A percentile compares a stretch with the other conserved stretches of the same genome.
These are phyloP conservation scores for Fraxinus velutina DNA, from an alignment of 305 asterid genomes.

Conservation along the genomic window DNA sequence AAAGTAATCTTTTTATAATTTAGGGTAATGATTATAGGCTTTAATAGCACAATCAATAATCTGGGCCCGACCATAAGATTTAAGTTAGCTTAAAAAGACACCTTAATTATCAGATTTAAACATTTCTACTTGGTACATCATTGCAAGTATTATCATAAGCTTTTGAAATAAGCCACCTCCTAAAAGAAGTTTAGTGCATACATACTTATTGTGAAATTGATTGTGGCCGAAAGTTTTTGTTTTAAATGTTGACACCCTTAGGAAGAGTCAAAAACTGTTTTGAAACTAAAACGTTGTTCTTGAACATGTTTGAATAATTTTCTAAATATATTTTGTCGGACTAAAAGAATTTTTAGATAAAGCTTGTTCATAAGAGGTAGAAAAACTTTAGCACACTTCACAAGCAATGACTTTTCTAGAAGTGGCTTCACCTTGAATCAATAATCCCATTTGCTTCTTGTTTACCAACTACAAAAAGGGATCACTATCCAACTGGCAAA, in stretches of 20 bases:
- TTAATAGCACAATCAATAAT: constrained; percentile 13
- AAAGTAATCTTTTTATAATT: background rate
- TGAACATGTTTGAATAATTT: background rate
- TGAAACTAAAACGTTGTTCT: no score
- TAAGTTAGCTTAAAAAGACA: background rate
- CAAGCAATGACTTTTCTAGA: background rate
- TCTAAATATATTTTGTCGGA: background rate
- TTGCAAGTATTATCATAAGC: background rate
- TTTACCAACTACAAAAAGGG: background rate
- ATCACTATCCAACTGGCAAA: background rate
- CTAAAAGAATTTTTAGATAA: background rate
- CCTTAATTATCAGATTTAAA: background rate
- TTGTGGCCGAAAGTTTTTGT: background rate
- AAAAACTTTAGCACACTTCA: background rate
- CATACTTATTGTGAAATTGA: background rate
- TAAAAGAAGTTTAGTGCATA: background rate
- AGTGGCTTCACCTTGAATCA: background rate
- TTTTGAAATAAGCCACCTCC: background rate
- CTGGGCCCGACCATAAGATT: constrained; percentile 12
- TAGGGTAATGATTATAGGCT: background rate
- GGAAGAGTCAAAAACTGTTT: background rate
- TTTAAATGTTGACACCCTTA: background rate
- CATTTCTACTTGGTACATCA: background rate
- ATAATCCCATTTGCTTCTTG: background rate
- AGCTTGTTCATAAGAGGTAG: background rate